These are phyloP conservation scores for Sporobolomyces phaffii DNA, from an alignment of 768 basidiomycete genomes.

Conservation along the genomic window DNA sequence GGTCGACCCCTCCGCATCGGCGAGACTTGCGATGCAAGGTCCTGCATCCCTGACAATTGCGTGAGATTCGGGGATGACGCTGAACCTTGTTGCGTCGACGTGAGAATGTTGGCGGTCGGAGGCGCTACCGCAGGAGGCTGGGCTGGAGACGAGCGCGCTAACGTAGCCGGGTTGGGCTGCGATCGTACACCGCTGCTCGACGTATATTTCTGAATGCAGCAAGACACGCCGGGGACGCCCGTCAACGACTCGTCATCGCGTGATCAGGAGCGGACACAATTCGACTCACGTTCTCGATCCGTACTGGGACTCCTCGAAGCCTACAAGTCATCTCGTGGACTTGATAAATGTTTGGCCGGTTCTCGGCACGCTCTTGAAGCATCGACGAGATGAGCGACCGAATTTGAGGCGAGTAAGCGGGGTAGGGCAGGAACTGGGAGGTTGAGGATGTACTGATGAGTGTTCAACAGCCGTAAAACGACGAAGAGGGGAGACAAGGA, in stretches of 20 bases:
- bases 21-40: slow-evolving; percentile 23
- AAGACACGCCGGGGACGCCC: too few relatives aligned
- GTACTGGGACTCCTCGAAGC: slow-evolving; percentile 63
- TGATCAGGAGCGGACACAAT: too few relatives aligned
- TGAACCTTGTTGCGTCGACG: background rate
- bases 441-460: background rate
- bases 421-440: slow-evolving; percentile 29
- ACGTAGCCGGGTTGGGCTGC: background rate
- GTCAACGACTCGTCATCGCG: too few relatives aligned
- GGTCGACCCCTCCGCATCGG: slow-evolving; percentile 42
- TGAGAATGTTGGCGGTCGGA: slow-evolving; percentile 4
- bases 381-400: slow-evolving; percentile 58
- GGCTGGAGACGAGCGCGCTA: background rate
- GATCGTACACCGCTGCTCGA: background rate
- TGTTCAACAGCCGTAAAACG: too few relatives aligned
- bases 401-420: slow-evolving; percentile 42
- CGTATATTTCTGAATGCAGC: slow-evolving; percentile 21
- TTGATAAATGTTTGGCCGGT: slow-evolving; percentile 82
- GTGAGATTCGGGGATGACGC: background rate
- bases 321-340: slow-evolving; percentile 73
- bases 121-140: slow-evolving; percentile 4
- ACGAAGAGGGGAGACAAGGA: slow-evolving; percentile 73
- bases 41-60: background rate
- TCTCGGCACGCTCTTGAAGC: slow-evolving; percentile 81
- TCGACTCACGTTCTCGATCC: slow-evolving; percentile 35